These are phyloP conservation scores for Colletotrichum cereale DNA, from an alignment of 2,329 filamentous ascomycete species.

Conservation along the genomic window DNA sequence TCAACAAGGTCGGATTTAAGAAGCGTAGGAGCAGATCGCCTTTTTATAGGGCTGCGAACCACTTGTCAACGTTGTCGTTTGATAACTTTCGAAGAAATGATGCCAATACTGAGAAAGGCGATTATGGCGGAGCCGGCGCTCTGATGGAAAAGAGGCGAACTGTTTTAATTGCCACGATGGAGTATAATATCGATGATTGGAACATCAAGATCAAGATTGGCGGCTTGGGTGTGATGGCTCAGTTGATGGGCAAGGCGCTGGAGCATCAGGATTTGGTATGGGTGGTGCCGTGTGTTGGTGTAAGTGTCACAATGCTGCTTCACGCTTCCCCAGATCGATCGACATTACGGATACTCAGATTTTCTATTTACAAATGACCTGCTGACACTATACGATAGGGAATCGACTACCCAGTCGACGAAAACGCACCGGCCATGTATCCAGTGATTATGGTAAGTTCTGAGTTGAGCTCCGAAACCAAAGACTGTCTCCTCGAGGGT, in stretches of 20 bases:
- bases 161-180: constrained; percentile 78
- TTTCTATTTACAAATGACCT: not conserved
- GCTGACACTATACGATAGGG: not conserved
- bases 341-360: not conserved
- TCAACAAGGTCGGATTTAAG: constrained; percentile 22
- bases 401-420: not conserved
- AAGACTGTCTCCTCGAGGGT: not conserved
- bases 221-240: constrained; percentile 77
- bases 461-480: not conserved
- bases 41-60: not conserved
- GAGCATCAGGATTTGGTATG: constrained; percentile 74
- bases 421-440: not conserved
- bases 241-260: constrained; percentile 75
- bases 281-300: constrained; percentile 74
- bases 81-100: not conserved
- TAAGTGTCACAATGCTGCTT: constrained; percentile 43
- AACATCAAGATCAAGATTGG: constrained; percentile 79
- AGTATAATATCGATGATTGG: constrained; percentile 80
- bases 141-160: not conserved
- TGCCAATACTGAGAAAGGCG: not conserved
- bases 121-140: not conserved
- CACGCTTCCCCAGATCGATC: not conserved
- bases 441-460: not conserved
- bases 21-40: not conserved
- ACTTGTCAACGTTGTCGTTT: not conserved